A percentile compares a stretch with the other conserved stretches of the same genome.
phyloP scores from a whole-genome alignment of 1,284 basidiomycete genomes.

The Meira miltonrushii region DNA sequence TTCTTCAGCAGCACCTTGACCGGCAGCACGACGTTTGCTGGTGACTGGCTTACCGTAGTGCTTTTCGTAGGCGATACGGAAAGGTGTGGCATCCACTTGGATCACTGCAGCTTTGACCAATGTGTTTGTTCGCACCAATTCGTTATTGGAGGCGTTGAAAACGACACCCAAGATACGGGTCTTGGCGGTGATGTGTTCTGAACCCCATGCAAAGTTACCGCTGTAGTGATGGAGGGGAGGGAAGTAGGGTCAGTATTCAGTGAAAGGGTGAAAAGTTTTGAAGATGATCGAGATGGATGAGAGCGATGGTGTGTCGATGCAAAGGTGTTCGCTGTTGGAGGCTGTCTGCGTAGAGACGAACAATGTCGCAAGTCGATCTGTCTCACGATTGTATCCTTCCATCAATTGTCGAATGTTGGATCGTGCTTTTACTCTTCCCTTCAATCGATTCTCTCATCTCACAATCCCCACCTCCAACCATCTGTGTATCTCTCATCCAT shows the following conservation, averaged over 20 bases:
- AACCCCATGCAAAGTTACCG: constrained; percentile 53
- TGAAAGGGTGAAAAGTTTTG: too few relatives aligned
- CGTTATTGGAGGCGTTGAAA: constrained; percentile 53
- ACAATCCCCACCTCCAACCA: neutral
- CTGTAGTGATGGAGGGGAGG: constrained; percentile 10
- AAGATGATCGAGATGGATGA: too few relatives aligned
- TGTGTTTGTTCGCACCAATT: constrained; percentile 53
- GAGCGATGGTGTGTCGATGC: too few relatives aligned
- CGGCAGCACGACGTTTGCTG: constrained; percentile 46
- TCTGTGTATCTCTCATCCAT: neutral
- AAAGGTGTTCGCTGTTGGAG: too few relatives aligned
- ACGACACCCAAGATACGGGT: constrained; percentile 52
- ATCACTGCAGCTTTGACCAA: constrained; percentile 51
- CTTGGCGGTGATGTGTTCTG: constrained; percentile 52
- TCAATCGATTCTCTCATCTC: neutral
- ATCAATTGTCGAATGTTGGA: too few relatives aligned
- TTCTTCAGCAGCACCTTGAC: constrained; percentile 32
- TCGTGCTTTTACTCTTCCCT: neutral
- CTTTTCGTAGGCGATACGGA: constrained; percentile 53
- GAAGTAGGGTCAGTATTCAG: neutral
- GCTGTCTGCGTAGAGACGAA: too few relatives aligned
- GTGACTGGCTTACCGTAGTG: constrained; percentile 52
- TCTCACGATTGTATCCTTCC: too few relatives aligned
- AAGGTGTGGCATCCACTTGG: constrained; percentile 52
- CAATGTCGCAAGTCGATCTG: too few relatives aligned